Percentiles rank a stretch among this genome's conserved stretches.
phyloP scores from a whole-genome alignment of 2,329 filamentous ascomycete species.

The Exophiala aquamarina region DNA sequence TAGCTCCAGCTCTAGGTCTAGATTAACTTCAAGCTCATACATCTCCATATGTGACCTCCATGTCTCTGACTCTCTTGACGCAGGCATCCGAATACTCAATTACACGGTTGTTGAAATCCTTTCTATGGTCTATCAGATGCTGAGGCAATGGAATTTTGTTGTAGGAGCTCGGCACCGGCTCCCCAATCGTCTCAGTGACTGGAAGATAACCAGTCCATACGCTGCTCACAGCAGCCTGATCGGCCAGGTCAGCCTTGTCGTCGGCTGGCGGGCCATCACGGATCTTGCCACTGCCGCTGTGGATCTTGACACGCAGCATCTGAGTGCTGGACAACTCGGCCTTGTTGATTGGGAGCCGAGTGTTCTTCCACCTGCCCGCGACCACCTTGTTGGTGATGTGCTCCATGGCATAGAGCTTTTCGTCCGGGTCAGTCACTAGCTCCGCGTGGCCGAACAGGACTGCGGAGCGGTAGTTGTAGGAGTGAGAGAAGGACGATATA shows the following conservation, averaged over 20 bases:
- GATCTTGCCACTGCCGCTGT: slow-evolving; percentile 72
- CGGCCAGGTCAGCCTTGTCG: slow-evolving; percentile 51
- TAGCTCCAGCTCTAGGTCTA: too few relatives aligned
- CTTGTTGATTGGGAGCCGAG: slow-evolving; percentile 63
- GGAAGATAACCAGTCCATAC: slow-evolving; percentile 63
- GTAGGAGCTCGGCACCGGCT: slow-evolving; percentile 59
- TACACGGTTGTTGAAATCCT: neutral
- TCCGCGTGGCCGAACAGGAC: slow-evolving; percentile 72
- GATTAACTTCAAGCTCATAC: too few relatives aligned
- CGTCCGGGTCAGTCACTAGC: slow-evolving; percentile 63
- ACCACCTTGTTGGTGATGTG: slow-evolving; percentile 74
- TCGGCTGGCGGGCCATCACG: slow-evolving; percentile 63
- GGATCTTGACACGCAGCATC: slow-evolving; percentile 67
- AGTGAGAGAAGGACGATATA: slow-evolving; percentile 75
- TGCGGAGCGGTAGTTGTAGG: slow-evolving; percentile 81
- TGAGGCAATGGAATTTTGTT: slow-evolving; percentile 51
- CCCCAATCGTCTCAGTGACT: slow-evolving; percentile 62
- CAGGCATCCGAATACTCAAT: neutral
- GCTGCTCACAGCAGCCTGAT: slow-evolving; percentile 46
- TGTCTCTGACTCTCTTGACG: neutral
- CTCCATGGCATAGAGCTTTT: slow-evolving; percentile 75
- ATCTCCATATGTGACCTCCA: too few relatives aligned
- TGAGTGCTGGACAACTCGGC: slow-evolving; percentile 73
- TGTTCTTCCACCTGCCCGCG: slow-evolving; percentile 65
- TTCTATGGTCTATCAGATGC: neutral